Evolutionary conservation across 2,329 filamentous ascomycete species (phyloP).

Genomic region (Coniochaeta ligniaria): DNA sequence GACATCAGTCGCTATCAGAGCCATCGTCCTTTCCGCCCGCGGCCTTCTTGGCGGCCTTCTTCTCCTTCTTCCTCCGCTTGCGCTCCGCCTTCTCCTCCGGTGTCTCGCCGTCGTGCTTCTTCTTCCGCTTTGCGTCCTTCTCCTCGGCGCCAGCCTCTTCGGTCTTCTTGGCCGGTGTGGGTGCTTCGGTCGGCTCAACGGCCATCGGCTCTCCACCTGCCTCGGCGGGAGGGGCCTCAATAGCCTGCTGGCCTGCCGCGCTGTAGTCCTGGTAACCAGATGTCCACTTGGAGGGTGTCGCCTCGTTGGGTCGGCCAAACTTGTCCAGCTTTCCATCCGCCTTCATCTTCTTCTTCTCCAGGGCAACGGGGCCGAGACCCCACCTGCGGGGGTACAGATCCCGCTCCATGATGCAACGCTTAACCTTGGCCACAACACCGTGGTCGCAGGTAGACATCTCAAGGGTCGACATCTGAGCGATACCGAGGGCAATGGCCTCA

Average conservation of each 20-base stretch:
- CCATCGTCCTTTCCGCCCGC: conserved; percentile 9
- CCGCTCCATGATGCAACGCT: conserved; percentile 99
- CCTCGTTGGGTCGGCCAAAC: conserved; percentile 87
- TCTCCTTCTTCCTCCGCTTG: conserved; percentile 23
- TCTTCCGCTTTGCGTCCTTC: conserved; percentile 60
- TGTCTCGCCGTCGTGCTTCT: conserved; percentile 76
- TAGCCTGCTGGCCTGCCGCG: conserved; percentile 38
- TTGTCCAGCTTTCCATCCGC: conserved; percentile 97
- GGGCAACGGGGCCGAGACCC: conserved; percentile 87
- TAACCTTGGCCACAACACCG: conserved; percentile 96
- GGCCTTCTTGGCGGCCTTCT: conserved; percentile 20
- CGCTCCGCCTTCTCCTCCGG: conserved; percentile 51
- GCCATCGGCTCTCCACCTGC: conserved; percentile 18
- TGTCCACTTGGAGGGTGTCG: conserved; percentile 90
- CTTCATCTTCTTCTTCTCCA: conserved; percentile 99
- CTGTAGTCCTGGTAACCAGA: conserved; percentile 87
- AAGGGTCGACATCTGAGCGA: conserved; percentile 96
- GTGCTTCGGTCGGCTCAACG: conserved; percentile 26
- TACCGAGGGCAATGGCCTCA: conserved; percentile 92
- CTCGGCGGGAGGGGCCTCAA: conserved; percentile 34
- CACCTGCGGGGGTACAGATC: conserved; percentile 95
- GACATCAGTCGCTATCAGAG: conserved; percentile 14
- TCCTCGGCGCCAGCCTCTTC: conserved; percentile 32
- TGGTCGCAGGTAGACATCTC: conserved; percentile 97
- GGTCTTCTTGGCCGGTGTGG: conserved; percentile 26